Percentiles rank a stretch among this genome's conserved stretches.
phyloP scores from a whole-genome alignment of 169 alveolate species.

The Cryptosporidium felis region DNA sequence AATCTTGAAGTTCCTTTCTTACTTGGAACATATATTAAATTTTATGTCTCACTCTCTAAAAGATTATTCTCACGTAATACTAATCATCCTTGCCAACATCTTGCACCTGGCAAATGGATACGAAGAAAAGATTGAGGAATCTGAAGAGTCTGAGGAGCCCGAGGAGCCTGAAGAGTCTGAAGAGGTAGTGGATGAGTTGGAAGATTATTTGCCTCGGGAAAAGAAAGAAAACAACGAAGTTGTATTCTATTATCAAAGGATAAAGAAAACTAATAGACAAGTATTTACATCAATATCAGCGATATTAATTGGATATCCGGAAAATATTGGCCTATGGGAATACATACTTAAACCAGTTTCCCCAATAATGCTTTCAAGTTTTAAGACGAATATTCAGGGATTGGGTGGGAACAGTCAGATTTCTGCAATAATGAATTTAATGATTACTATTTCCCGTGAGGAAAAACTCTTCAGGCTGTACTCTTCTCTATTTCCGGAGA shows the following conservation, averaged over 20 bases:
- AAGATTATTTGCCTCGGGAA: too few species aligned
- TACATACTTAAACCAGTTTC: conserved; percentile 13
- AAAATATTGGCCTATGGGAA: background rate
- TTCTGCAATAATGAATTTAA: conserved; percentile 12
- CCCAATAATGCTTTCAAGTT: background rate
- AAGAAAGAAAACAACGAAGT: too few species aligned
- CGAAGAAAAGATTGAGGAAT: background rate
- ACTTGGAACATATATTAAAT: conserved; percentile 17
- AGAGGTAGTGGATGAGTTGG: background rate
- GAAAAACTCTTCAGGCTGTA: background rate
- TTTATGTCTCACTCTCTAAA: conserved; percentile 32
- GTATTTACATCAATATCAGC: background rate
- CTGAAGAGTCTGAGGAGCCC: background rate
- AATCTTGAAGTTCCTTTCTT: conserved; percentile 1
- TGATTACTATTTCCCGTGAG: background rate
- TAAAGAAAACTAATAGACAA: background rate
- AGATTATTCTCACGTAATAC: background rate
- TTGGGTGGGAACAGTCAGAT: background rate
- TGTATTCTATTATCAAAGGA: too few species aligned
- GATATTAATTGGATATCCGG: conserved; percentile 2
- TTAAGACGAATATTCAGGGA: background rate
- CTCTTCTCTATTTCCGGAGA: conserved; percentile 8
- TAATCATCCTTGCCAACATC: background rate
- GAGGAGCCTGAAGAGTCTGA: background rate
- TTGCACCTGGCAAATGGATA: background rate